Percentiles rank a stretch among this genome's conserved stretches.
phyloP scores from a whole-genome alignment of 129 eudicot genomes.

The Tanacetum coccineum region DNA sequence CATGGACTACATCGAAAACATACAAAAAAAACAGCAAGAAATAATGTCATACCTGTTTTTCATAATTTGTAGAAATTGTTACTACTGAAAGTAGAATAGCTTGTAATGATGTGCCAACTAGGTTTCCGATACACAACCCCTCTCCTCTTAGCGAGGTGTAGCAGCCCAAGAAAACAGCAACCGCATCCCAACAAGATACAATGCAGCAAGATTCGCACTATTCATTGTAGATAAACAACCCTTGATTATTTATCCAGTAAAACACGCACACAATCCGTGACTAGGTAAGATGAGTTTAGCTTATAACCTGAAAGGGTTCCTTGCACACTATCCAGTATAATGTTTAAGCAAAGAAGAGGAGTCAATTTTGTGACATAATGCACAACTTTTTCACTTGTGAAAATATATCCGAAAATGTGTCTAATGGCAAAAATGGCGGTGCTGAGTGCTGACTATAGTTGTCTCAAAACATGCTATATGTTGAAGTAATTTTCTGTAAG shows the following conservation, averaged over 20 bases:
- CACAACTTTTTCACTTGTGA: neutral
- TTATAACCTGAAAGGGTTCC: neutral
- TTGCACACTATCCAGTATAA: neutral
- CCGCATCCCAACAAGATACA: slow-evolving; percentile 1
- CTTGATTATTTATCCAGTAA: neutral
- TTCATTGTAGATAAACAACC: neutral
- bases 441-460: neutral
- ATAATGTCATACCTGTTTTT: neutral
- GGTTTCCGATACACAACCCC: slow-evolving; percentile 7
- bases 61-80: slow-evolving; percentile 6
- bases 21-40: too few relatives aligned
- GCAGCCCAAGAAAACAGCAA: neutral
- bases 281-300: too few relatives aligned
- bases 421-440: neutral
- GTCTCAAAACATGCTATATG: too few relatives aligned
- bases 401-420: neutral
- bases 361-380: neutral
- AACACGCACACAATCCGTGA: too few relatives aligned
- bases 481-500: too few relatives aligned
- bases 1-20: too few relatives aligned
- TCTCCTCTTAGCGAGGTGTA: neutral
- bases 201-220: slow-evolving; percentile 8
- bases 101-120: neutral
- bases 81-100: neutral
- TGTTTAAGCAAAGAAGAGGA: neutral